These are phyloP conservation scores for Apiotrichum gracile DNA, from an alignment of 1,284 basidiomycete genomes.

Conservation along the genomic window DNA sequence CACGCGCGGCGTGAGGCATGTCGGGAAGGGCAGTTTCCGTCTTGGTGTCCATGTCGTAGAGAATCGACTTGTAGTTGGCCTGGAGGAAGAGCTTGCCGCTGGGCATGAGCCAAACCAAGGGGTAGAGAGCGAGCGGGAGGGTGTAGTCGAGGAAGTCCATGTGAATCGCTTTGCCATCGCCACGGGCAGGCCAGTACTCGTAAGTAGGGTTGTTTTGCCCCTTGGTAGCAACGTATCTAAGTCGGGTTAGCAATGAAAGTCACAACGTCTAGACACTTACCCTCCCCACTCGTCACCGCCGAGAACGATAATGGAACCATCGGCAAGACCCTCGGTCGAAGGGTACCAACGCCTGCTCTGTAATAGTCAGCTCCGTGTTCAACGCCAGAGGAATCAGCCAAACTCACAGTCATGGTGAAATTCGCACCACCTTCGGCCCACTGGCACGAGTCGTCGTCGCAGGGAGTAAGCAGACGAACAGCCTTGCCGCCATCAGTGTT, in stretches of 20 bases:
- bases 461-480: constrained; percentile 63
- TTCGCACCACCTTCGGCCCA: constrained; percentile 51
- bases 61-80: constrained; percentile 51
- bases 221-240: constrained; percentile 64
- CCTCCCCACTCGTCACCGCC: constrained; percentile 47
- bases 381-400: too few relatives aligned
- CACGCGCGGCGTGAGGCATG: constrained; percentile 60
- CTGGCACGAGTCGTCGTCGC: constrained; percentile 57
- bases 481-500: constrained; percentile 62
- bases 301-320: constrained; percentile 52
- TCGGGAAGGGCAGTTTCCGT: constrained; percentile 35
- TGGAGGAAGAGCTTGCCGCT: constrained; percentile 68
- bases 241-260: constrained; percentile 48
- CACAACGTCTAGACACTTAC: constrained; percentile 10
- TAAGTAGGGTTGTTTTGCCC: constrained; percentile 73
- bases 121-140: constrained; percentile 85
- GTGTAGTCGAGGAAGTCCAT: constrained; percentile 78
- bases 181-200: constrained; percentile 65
- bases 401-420: constrained; percentile 59
- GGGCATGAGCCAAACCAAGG: constrained; percentile 74
- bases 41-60: constrained; percentile 39
- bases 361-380: not conserved
- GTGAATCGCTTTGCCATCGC: constrained; percentile 52
- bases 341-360: constrained; percentile 70
- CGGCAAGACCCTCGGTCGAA: constrained; percentile 51